These are phyloP conservation scores for Thuidium tamariscinum DNA, from an alignment of 225 moss, liverwort and hornwort genomes.

Conservation along the genomic window DNA sequence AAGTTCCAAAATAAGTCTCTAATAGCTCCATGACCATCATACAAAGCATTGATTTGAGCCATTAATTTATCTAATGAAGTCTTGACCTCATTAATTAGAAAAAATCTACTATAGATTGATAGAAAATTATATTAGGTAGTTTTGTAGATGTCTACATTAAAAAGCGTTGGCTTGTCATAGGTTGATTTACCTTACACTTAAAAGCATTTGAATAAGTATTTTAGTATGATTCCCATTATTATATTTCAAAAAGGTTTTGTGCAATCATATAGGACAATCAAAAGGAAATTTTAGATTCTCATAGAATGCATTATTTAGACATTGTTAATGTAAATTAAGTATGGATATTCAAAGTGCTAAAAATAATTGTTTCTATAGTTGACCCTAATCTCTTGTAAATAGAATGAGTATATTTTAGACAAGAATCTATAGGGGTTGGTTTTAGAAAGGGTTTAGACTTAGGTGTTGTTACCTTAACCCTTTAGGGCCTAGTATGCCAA, in stretches of 20 bases:
- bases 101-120: too few species aligned
- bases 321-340: accelerated
- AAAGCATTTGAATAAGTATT: not conserved
- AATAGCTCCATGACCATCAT: too few species aligned
- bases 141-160: too few species aligned
- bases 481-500: too few species aligned
- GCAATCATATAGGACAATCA: not conserved
- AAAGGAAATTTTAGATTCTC: not conserved
- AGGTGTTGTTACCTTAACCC: not conserved
- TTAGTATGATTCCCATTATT: not conserved
- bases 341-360: not conserved
- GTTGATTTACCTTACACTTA: too few species aligned
- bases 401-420: not conserved
- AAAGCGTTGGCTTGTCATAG: too few species aligned
- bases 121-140: too few species aligned
- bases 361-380: not conserved
- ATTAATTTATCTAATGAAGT: too few species aligned
- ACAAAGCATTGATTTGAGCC: too few species aligned
- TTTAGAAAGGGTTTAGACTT: accelerated
- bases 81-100: too few species aligned
- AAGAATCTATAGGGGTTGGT: accelerated
- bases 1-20: too few species aligned
- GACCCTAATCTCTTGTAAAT: not conserved
- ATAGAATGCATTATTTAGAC: not conserved
- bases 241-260: not conserved